Conservation (phyloP, 2,329 filamentous ascomycete genomes). For the Paecilomyces dactylethromorphus region DNA sequence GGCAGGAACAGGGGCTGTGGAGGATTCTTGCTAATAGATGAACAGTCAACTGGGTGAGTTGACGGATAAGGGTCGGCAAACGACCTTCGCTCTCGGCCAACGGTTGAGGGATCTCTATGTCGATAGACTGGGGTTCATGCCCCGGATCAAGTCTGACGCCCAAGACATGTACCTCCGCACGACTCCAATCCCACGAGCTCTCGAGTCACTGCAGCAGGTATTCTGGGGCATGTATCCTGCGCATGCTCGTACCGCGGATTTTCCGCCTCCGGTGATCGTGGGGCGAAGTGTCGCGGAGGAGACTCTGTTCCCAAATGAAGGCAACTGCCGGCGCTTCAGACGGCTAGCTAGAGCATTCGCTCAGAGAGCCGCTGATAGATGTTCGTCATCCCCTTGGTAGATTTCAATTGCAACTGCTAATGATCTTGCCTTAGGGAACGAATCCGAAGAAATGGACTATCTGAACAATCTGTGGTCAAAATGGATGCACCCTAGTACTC, state of each 20-base stretch:
- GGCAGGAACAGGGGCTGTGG: neutral
- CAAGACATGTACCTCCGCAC: conserved; percentile 66
- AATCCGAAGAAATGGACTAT: conserved; percentile 74
- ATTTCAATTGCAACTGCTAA: neutral
- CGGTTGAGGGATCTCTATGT: conserved; percentile 68
- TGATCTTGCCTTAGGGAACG: conserved; percentile 46
- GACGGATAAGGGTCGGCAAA: conserved; percentile 67
- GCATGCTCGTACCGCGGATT: conserved; percentile 41
- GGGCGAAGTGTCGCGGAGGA: conserved; percentile 62
- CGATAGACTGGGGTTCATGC: conserved; percentile 67
- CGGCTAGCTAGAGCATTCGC: conserved; percentile 65
- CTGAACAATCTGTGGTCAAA: conserved; percentile 70
- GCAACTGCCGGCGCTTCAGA: conserved; percentile 65
- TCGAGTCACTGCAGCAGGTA: conserved; percentile 70
- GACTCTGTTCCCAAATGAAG: conserved; percentile 73
- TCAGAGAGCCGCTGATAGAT: conserved; percentile 62
- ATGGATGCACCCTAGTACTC: conserved; percentile 71
- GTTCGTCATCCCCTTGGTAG: conserved; percentile 25
- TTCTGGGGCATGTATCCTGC: conserved; percentile 69
- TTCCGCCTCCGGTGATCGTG: conserved; percentile 60
- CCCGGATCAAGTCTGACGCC: conserved; percentile 47
- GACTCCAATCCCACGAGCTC: conserved; percentile 66
- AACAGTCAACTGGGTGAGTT: conserved; percentile 55
- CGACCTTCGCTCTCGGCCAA: conserved; percentile 62
- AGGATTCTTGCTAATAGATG: conserved; percentile 6